phyloP scores from a whole-genome alignment of 257 asterid species.

The Solanum paucissectum region DNA sequence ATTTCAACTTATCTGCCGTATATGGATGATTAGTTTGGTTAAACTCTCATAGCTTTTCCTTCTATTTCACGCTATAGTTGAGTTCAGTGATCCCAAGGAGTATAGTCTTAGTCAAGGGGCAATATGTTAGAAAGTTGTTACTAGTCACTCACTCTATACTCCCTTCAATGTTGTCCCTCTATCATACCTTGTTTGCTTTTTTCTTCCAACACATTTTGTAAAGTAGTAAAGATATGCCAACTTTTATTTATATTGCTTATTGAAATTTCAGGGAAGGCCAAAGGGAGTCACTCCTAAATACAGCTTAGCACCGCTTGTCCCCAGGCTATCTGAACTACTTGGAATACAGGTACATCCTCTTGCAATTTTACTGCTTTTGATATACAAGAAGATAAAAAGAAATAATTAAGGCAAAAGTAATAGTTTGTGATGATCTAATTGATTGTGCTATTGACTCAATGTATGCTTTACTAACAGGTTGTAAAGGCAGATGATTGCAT shows the following conservation, averaged over 20 bases:
- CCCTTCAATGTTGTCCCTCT: neutral
- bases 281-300: conserved; percentile 30
- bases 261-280: conserved; percentile 28
- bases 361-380: neutral
- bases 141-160: neutral
- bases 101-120: too few relatives aligned
- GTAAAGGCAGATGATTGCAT: conserved; percentile 80
- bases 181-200: neutral
- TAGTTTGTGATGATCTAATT: neutral
- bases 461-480: conserved; percentile 29
- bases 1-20: neutral
- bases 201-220: neutral
- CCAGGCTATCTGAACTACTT: conserved; percentile 66
- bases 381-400: neutral
- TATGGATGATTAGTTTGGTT: neutral
- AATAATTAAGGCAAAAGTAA: neutral
- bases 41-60: neutral
- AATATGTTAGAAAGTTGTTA: neutral
- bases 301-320: conserved; percentile 32
- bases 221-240: neutral
- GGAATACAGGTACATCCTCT: conserved; percentile 47
- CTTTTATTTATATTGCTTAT: neutral
- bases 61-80: too few relatives aligned
- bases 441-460: neutral
- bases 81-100: too few relatives aligned